Evolutionary conservation across 345 rosid genomes (phyloP).

Genomic region (Diplotaxis tenuifolia): DNA sequence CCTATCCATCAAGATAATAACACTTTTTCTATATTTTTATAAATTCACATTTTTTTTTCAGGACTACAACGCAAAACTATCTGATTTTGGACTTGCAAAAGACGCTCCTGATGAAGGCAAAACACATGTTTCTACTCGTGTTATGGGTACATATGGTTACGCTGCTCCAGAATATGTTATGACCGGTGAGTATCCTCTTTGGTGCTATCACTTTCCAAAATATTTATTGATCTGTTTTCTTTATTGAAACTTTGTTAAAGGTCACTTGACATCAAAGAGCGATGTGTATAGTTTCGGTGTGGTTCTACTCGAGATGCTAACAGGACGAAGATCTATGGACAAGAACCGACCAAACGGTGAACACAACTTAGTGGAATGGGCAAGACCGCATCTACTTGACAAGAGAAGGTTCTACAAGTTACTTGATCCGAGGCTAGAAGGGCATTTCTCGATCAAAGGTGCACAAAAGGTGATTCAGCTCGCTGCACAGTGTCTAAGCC

Average conservation of each 20-base stretch:
- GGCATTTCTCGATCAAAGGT: constrained; percentile 76
- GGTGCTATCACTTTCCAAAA: neutral
- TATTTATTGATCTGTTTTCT: constrained; percentile 2
- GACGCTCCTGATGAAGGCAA: constrained; percentile 98
- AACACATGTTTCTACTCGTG: constrained; percentile 97
- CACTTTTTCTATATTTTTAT: neutral
- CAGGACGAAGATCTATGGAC: constrained; percentile 80
- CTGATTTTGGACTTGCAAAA: constrained; percentile 98
- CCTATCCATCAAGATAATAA: neutral
- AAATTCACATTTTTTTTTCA: constrained; percentile 23
- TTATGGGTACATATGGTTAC: constrained; percentile 97
- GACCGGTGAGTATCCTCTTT: constrained; percentile 64
- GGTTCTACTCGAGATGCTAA: constrained; percentile 73
- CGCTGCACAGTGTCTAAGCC: constrained; percentile 77
- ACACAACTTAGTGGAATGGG: constrained; percentile 85
- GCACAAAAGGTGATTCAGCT: constrained; percentile 76
- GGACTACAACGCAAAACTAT: constrained; percentile 96
- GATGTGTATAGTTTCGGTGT: constrained; percentile 88
- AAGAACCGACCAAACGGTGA: constrained; percentile 77
- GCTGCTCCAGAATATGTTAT: constrained; percentile 99
- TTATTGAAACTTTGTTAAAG: constrained; percentile 33
- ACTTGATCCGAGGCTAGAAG: constrained; percentile 80
- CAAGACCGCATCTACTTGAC: constrained; percentile 74
- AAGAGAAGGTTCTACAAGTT: constrained; percentile 70
- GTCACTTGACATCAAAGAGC: constrained; percentile 81